Conservation (phyloP, 228 moss, liverwort and hornwort genomes). For the Sphagnum magellanicum region DNA sequence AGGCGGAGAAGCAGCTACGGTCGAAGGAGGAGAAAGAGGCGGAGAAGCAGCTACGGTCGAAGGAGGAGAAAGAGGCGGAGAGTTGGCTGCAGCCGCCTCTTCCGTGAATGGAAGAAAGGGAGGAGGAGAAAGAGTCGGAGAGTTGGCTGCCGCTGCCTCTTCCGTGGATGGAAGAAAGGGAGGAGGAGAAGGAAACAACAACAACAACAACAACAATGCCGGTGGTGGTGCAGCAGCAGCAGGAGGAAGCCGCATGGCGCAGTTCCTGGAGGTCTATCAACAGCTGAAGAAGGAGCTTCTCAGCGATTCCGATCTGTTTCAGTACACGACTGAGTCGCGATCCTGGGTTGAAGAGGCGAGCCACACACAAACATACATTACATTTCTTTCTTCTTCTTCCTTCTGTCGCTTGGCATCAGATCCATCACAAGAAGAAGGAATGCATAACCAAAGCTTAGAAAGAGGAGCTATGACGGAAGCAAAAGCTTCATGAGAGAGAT, state of each 20-base stretch:
- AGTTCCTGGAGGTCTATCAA: slow-evolving; percentile 66
- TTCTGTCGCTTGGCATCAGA: too few relatives aligned
- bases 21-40: too few relatives aligned
- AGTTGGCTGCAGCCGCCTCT: too few relatives aligned
- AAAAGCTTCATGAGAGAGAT: too few relatives aligned
- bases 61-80: too few relatives aligned
- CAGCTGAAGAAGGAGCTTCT: slow-evolving; percentile 82
- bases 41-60: too few relatives aligned
- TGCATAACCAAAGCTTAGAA: too few relatives aligned
- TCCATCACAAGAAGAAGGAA: too few relatives aligned
- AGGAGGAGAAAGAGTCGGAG: not conserved
- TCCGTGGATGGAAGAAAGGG: not conserved
- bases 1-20: too few relatives aligned
- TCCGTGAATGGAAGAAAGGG: too few relatives aligned
- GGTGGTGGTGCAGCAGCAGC: not conserved
- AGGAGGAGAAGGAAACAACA: not conserved
- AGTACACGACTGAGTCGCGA: slow-evolving; percentile 65
- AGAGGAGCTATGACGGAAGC: too few relatives aligned
- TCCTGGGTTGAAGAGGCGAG: slow-evolving; percentile 81
- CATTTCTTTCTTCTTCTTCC: too few relatives aligned
- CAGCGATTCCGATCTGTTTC: slow-evolving; percentile 47
- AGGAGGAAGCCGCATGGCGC: not conserved
- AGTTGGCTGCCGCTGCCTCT: not conserved
- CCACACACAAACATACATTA: not conserved
- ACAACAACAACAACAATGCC: not conserved